Conservation (phyloP, 257 asterid genomes). For the Petrea volubilis region DNA sequence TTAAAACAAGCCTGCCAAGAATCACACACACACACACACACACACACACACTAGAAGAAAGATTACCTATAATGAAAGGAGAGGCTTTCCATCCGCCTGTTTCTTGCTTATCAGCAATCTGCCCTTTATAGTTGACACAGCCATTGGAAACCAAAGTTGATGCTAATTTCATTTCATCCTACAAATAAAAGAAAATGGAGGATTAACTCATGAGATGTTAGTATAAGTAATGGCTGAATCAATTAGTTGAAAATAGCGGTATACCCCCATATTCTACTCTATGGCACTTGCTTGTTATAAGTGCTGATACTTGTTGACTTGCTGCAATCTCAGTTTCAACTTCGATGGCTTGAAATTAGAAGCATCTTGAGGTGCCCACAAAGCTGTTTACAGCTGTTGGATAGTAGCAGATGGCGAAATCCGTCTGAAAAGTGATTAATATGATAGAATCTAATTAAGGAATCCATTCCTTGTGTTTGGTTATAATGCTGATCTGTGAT, state of each 20-base stretch:
- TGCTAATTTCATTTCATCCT: slow-evolving; percentile 22
- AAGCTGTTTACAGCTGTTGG: background rate
- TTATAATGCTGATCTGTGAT: background rate
- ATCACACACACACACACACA: background rate
- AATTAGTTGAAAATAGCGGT: background rate
- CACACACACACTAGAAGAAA: background rate
- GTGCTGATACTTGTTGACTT: no score
- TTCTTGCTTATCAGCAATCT: slow-evolving; percentile 41
- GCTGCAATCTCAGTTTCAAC: no score
- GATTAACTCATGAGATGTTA: background rate
- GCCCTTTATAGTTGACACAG: slow-evolving; percentile 50
- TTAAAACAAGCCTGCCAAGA: background rate
- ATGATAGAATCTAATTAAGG: background rate
- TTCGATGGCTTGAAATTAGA: background rate
- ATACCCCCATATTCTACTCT: background rate
- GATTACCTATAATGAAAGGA: slow-evolving; percentile 57
- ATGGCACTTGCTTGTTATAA: background rate
- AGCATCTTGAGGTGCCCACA: background rate
- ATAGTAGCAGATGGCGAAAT: background rate
- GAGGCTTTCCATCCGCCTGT: slow-evolving; percentile 76
- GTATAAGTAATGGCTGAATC: background rate
- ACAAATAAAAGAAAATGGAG: background rate
- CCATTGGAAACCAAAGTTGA: slow-evolving; percentile 49
- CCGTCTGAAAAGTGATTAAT: background rate
- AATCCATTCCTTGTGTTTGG: background rate